Conservation (phyloP, 2,329 filamentous ascomycete genomes). For the Cladosporium sp. region DNA sequence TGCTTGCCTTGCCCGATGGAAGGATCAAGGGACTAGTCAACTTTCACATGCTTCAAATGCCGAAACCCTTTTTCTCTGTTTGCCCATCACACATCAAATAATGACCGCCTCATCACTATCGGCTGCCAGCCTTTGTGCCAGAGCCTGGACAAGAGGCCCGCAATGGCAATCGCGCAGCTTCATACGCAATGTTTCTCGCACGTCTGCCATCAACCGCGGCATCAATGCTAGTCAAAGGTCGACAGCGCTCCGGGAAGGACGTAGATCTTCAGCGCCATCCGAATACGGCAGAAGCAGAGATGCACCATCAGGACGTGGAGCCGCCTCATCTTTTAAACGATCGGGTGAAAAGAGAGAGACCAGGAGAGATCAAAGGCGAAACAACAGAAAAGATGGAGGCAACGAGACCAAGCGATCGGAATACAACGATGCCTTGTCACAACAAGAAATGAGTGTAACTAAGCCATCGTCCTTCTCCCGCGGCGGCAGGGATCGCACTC, state of each 20-base stretch:
- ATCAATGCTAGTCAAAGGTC: slow-evolving; percentile 38
- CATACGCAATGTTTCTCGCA: slow-evolving; percentile 52
- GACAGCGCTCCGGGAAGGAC: not conserved
- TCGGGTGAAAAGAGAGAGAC: not conserved
- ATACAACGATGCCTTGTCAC: slow-evolving; percentile 2
- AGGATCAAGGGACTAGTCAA: not conserved
- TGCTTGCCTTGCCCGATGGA: not conserved
- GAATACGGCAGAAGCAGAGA: not conserved
- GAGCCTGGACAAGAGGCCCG: not conserved
- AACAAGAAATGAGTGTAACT: not conserved
- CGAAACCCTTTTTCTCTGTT: slow-evolving; percentile 3
- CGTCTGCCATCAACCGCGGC: slow-evolving; percentile 68
- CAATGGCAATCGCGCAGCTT: slow-evolving; percentile 8
- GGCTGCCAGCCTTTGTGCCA: not conserved
- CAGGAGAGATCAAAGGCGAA: not conserved
- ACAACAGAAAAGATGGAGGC: not conserved
- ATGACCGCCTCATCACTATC: slow-evolving; percentile 4
- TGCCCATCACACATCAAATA: not conserved
- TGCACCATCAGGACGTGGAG: not conserved
- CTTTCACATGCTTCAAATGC: slow-evolving; percentile 16
- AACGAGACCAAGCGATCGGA: not conserved
- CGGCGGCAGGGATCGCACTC: not conserved
- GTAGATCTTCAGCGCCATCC: not conserved
- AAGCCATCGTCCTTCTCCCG: not conserved
- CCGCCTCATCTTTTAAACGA: not conserved